Percentiles rank a stretch among this genome's conserved stretches.
Conservation (phyloP, 2,329 filamentous ascomycete species). For the Pestalotiopsis sp. region DNA sequence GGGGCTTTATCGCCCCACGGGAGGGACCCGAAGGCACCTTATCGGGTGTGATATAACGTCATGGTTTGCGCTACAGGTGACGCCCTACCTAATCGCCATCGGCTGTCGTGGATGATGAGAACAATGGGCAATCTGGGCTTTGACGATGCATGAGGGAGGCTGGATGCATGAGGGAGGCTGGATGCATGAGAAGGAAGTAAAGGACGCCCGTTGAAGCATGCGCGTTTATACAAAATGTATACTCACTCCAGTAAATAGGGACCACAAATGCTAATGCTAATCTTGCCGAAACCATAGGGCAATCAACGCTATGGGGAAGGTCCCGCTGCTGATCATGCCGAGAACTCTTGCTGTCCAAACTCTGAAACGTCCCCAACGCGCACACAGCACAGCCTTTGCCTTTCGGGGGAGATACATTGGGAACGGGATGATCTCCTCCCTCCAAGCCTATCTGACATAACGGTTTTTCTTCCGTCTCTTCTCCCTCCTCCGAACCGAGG, state of each 20-base stretch:
- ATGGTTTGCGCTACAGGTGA: not conserved
- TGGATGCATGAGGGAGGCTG: not conserved
- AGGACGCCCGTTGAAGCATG: not conserved
- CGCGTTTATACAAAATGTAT: not conserved
- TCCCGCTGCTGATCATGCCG: not conserved
- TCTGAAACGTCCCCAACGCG: not conserved
- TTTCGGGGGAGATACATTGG: not conserved
- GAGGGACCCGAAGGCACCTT: not conserved
- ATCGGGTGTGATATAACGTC: not conserved
- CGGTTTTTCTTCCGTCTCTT: not conserved
- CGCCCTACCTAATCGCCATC: not conserved
- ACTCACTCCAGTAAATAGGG: not conserved
- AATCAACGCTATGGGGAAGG: not conserved
- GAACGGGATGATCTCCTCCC: constrained; percentile 4
- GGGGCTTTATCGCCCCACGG: not conserved
- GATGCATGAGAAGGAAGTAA: not conserved
- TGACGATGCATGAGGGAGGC: not conserved
- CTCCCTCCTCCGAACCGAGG: not conserved
- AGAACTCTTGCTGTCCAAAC: not conserved
- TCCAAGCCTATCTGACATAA: not conserved
- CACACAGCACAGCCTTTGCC: not conserved
- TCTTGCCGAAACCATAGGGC: not conserved
- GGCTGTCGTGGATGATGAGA: not conserved
- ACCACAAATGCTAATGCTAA: not conserved
- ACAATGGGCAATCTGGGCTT: not conserved